A percentile compares a stretch with the other conserved stretches of the same genome.
Evolutionary conservation across 176 grass and related monocot species (phyloP).

Genomic region (Hordeum marinum): DNA sequence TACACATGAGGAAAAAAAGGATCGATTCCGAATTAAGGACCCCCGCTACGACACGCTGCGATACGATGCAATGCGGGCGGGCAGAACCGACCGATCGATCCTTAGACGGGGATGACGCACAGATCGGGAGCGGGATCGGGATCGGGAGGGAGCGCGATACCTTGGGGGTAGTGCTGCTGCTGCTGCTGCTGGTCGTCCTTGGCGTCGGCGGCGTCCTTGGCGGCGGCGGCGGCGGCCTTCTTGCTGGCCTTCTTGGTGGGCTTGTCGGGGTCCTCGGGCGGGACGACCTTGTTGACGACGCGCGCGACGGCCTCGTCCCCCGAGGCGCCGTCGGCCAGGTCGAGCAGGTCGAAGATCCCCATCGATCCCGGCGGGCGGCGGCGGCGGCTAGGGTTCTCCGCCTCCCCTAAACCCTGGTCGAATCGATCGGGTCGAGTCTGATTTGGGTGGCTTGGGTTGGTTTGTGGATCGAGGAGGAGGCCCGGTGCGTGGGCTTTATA

Average conservation of each 20-base stretch:
- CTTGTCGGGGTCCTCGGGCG: not conserved
- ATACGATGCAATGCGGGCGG: too few species aligned
- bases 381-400: constrained; percentile 12
- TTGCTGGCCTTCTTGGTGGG: not conserved
- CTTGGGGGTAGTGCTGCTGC: not conserved
- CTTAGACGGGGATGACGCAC: too few species aligned
- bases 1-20: too few species aligned
- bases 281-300: not conserved
- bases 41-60: too few species aligned
- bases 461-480: not conserved
- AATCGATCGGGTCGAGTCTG: not conserved
- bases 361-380: not conserved
- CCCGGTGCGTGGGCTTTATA: not conserved
- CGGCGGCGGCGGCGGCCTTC: not conserved
- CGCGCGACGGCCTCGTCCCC: constrained; percentile 29
- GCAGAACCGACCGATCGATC: too few species aligned
- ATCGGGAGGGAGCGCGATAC: not conserved
- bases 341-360: constrained; percentile 29
- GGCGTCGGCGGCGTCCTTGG: not conserved
- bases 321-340: constrained; percentile 17
- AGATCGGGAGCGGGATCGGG: too few species aligned
- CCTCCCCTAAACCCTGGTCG: not conserved
- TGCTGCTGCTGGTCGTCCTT: not conserved
- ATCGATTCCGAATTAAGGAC: too few species aligned
- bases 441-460: not conserved